phyloP scores from a whole-genome alignment of 176 grass and related monocot species.

The bread wheat (Triticum aestivum) region IWGSC_CS_RefSeq_v2.1 NC_057794.1:501867289-501867788 shows the following conservation, averaged over 20 bases:
- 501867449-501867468: too few relatives aligned
- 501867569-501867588: slow-evolving; percentile 79
- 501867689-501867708: slow-evolving; percentile 86
- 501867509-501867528: slow-evolving; percentile 79
- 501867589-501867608: slow-evolving; percentile 47
- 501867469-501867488: too few relatives aligned
- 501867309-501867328: slow-evolving; percentile 81
- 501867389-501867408: slow-evolving; percentile 63
- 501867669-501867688: slow-evolving; percentile 56
- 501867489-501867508: slow-evolving; percentile 66
- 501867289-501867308: slow-evolving; percentile 52
- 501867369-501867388: slow-evolving; percentile 49
- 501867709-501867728: slow-evolving; percentile 69
- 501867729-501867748: slow-evolving; percentile 55
- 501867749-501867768: slow-evolving; percentile 36
- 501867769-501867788: slow-evolving; percentile 19
- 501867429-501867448: too few relatives aligned
- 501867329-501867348: slow-evolving; percentile 85
- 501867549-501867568: slow-evolving; percentile 51
- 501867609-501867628: slow-evolving; percentile 62
- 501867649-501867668: slow-evolving; percentile 77
- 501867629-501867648: slow-evolving; percentile 66
- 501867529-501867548: slow-evolving; percentile 79
- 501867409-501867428: too few relatives aligned
- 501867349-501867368: slow-evolving; percentile 44